phyloP scores from a whole-genome alignment of 371 early-diverging fungal species.

The Mycotypha africana region DNA sequence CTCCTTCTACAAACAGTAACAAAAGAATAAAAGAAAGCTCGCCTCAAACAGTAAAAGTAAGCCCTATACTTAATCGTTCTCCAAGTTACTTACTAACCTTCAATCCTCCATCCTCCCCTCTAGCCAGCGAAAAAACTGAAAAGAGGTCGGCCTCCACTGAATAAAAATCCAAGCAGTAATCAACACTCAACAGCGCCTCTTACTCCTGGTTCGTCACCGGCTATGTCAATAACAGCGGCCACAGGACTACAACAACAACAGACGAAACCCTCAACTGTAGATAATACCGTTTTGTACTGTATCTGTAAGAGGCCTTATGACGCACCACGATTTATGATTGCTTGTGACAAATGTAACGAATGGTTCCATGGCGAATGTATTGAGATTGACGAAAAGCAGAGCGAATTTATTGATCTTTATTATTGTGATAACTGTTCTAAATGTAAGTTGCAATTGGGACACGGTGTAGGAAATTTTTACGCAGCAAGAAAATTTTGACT shows the following conservation, averaged over 20 bases:
- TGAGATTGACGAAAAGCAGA: slow-evolving; percentile 43
- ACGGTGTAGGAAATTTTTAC: too few species aligned
- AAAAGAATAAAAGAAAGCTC: too few species aligned
- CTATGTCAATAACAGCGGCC: too few species aligned
- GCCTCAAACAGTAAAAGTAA: too few species aligned
- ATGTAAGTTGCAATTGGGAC: slow-evolving; percentile 9
- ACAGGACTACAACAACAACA: not conserved
- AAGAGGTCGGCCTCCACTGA: slow-evolving; percentile 19
- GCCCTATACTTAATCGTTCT: too few species aligned
- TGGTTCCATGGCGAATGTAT: slow-evolving; percentile 63
- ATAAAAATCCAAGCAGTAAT: too few species aligned
- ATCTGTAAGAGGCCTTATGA: slow-evolving; percentile 47
- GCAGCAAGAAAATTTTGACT: too few species aligned
- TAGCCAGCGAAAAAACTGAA: slow-evolving; percentile 19
- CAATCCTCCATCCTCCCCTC: too few species aligned
- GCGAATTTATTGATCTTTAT: slow-evolving; percentile 46
- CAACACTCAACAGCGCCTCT: too few species aligned
- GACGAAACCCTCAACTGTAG: not conserved
- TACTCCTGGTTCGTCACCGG: too few species aligned
- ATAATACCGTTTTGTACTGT: slow-evolving; percentile 30
- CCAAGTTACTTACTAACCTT: too few species aligned
- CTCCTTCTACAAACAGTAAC: too few species aligned
- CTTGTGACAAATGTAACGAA: slow-evolving; percentile 51
- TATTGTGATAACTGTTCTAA: slow-evolving; percentile 47
- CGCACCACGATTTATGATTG: slow-evolving; percentile 49